These are phyloP conservation scores for Ophiorrhiza pumila DNA, from an alignment of 257 asterid genomes.

Conservation along the genomic window DNA sequence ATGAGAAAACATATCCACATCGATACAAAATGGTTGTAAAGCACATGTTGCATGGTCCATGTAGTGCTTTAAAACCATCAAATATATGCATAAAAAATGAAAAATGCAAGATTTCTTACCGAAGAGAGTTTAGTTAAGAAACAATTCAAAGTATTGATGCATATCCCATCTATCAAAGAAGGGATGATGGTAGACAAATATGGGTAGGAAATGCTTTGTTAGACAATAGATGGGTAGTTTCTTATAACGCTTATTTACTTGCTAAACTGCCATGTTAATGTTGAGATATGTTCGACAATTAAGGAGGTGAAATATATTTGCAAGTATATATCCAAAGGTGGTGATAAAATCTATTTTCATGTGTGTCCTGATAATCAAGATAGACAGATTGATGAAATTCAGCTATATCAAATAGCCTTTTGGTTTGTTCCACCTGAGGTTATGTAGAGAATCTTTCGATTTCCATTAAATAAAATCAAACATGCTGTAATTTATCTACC, in stretches of 20 bases:
- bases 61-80: not conserved
- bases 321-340: not conserved
- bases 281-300: slow-evolving; percentile 3
- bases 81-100: not conserved
- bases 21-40: not conserved
- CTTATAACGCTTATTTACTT: not conserved
- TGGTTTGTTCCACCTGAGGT: not conserved
- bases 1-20: no score
- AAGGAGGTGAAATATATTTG: not conserved
- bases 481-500: not conserved
- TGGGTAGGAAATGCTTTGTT: rapidly evolving
- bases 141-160: not conserved
- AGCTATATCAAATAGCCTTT: not conserved
- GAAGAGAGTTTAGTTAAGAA: not conserved
- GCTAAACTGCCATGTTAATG: slow-evolving; percentile 13
- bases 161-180: not conserved
- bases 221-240: slow-evolving; percentile 21
- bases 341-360: not conserved
- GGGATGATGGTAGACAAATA: not conserved
- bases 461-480: not conserved
- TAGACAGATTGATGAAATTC: no score
- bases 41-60: slow-evolving; percentile 13
- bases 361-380: not conserved
- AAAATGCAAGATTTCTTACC: not conserved
- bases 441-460: not conserved